Evolutionary conservation across 2,329 filamentous ascomycete species (phyloP).

Genomic region (Seiridium cupressi): DNA sequence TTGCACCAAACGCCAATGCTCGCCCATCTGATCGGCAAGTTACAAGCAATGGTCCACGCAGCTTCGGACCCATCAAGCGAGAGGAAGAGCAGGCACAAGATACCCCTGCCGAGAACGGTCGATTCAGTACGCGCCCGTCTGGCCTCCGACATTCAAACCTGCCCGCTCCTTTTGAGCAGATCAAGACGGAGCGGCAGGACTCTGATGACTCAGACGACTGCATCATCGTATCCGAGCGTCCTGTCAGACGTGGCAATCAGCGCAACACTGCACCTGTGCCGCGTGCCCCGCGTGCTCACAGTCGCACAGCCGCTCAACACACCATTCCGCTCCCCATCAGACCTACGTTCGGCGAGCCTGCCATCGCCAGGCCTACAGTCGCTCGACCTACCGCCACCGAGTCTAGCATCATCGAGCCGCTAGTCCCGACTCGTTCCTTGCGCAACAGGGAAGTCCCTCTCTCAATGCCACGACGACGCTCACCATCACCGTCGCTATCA

Average conservation of each 20-base stretch:
- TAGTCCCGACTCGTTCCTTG: background rate
- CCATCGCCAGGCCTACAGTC: background rate
- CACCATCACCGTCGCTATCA: background rate
- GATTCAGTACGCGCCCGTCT: background rate
- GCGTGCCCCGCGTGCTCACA: background rate
- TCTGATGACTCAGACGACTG: background rate
- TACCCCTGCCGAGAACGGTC: background rate
- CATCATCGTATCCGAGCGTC: background rate
- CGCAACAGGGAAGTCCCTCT: background rate
- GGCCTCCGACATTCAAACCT: background rate
- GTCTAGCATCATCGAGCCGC: background rate
- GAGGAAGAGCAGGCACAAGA: background rate
- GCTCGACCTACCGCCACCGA: too few species aligned
- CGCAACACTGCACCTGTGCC: too few species aligned
- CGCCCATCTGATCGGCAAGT: background rate
- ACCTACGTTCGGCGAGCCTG: too few species aligned
- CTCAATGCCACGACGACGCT: background rate
- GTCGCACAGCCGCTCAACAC: background rate
- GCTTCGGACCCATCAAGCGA: background rate
- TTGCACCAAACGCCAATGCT: background rate
- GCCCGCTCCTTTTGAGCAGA: background rate
- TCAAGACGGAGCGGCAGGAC: background rate
- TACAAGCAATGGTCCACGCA: background rate
- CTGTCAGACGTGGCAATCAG: background rate
- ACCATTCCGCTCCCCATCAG: too few species aligned